phyloP scores from a whole-genome alignment of 768 basidiomycete species.

The Pholiota conissans region DNA sequence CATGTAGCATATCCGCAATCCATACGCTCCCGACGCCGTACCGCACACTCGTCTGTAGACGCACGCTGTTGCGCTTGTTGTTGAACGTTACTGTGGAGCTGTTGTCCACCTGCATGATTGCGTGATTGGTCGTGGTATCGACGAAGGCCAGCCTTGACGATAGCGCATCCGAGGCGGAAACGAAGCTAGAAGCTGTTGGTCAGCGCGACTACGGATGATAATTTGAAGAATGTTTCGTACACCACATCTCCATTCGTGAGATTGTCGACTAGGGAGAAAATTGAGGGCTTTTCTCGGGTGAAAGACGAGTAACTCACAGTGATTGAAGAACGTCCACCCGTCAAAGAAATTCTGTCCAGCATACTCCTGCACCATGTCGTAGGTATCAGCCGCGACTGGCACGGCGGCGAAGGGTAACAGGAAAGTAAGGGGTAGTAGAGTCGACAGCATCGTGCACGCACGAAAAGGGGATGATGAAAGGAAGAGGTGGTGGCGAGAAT shows the following conservation, averaged over 20 bases:
- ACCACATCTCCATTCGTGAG: constrained; percentile 65
- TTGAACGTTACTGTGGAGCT: constrained; percentile 49
- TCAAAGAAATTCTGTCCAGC: constrained; percentile 65
- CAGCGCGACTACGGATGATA: neutral
- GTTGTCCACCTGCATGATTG: constrained; percentile 79
- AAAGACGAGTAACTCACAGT: constrained; percentile 39
- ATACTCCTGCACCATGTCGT: constrained; percentile 57
- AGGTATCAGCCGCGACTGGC: constrained; percentile 26
- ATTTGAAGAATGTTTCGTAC: constrained; percentile 25
- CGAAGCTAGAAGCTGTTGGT: constrained; percentile 36
- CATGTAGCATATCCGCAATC: constrained; percentile 64
- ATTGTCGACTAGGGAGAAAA: constrained; percentile 52
- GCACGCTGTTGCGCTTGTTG: constrained; percentile 66
- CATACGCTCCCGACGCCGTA: constrained; percentile 63
- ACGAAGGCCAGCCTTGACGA: constrained; percentile 59
- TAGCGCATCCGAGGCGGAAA: constrained; percentile 44
- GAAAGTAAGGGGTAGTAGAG: constrained; percentile 24
- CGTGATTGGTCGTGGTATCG: constrained; percentile 63
- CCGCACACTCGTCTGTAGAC: constrained; percentile 57
- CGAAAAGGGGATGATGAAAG: neutral
- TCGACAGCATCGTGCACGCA: constrained; percentile 26
- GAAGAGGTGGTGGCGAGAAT: neutral
- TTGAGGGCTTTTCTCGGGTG: neutral
- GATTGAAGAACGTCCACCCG: constrained; percentile 63
- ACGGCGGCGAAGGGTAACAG: constrained; percentile 5